Conservation (phyloP, 2,329 filamentous ascomycete genomes). For the Ophiostoma ulmi region DNA sequence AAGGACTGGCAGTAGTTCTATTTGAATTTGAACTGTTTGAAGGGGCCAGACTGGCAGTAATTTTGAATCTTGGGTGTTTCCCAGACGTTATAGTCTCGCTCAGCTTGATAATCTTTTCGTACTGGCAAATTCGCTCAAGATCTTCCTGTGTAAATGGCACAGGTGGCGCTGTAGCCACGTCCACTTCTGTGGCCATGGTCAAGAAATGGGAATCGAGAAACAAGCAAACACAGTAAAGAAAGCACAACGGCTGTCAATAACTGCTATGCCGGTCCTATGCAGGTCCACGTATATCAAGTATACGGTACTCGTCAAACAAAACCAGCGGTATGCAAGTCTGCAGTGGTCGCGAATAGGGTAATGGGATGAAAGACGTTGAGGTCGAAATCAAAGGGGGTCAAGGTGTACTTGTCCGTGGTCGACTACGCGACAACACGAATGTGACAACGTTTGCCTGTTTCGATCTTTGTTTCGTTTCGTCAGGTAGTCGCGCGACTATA, state of each 20-base stretch:
- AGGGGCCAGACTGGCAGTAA: constrained; percentile 34
- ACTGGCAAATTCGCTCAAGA: constrained; percentile 59
- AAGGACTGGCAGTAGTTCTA: background rate
- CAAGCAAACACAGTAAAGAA: background rate
- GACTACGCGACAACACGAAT: constrained; percentile 13
- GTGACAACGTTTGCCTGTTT: background rate
- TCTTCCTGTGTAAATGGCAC: constrained; percentile 38
- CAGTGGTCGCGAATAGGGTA: background rate
- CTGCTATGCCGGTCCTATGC: background rate
- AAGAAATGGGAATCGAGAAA: background rate
- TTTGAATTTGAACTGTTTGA: background rate
- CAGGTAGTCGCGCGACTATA: background rate
- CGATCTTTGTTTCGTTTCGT: background rate
- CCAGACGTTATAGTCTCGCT: constrained; percentile 77
- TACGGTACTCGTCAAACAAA: background rate
- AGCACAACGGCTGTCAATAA: background rate
- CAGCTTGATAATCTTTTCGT: constrained; percentile 74
- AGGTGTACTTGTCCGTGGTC: constrained; percentile 8
- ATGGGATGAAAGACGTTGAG: constrained; percentile 9
- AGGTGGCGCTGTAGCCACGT: constrained; percentile 30
- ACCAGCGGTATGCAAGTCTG: background rate
- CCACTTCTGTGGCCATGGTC: constrained; percentile 28
- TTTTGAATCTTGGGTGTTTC: constrained; percentile 60
- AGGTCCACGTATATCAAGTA: background rate
- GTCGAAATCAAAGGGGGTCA: background rate